Percentiles rank a stretch among this genome's conserved stretches.
Evolutionary conservation across 108 stramenopile species (phyloP).

Genomic region (Fragilariopsis cylindrus): DNA sequence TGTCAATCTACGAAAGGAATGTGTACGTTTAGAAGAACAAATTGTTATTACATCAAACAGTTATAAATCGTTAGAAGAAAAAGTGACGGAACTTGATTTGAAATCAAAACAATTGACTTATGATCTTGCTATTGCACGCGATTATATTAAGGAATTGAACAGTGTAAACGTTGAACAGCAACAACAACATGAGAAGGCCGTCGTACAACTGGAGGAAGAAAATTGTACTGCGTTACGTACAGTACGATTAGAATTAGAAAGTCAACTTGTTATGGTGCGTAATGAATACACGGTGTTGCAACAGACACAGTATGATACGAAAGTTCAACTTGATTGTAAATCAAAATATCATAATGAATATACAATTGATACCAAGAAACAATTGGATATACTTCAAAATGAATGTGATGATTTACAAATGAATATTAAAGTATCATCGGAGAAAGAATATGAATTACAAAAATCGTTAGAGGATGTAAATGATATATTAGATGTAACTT

Average conservation of each 20-base stretch:
- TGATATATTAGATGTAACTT: background rate
- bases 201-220: too few species aligned
- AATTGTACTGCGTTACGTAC: too few species aligned
- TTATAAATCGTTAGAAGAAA: background rate
- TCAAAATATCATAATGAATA: background rate
- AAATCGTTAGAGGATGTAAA: background rate
- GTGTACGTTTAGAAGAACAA: too few species aligned
- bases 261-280: background rate
- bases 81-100: background rate
- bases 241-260: background rate
- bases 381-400: background rate
- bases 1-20: too few species aligned
- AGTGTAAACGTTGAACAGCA: too few species aligned
- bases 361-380: background rate
- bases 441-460: background rate
- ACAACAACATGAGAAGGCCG: too few species aligned
- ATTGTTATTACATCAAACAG: too few species aligned
- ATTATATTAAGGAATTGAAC: too few species aligned
- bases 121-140: too few species aligned
- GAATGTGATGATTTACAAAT: constrained; percentile 7
- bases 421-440: background rate
- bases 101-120: background rate
- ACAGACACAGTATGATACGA: background rate
- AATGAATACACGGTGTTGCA: background rate
- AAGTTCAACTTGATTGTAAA: background rate